Evolutionary conservation across 805 yeast species (phyloP).

Genomic region (Lipomyces starkeyi): DNA sequence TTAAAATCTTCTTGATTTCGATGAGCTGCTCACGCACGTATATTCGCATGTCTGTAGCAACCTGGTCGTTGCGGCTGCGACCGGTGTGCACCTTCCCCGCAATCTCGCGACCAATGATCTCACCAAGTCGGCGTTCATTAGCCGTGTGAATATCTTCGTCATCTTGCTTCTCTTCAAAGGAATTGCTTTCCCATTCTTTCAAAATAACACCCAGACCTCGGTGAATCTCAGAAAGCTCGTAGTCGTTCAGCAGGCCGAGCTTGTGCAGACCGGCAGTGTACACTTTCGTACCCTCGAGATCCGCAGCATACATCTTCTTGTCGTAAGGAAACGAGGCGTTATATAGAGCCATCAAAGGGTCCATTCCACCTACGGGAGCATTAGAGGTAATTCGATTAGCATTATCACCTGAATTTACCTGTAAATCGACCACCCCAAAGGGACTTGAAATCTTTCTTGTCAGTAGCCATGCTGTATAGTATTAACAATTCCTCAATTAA

Average conservation of each 20-base stretch:
- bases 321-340: conserved; percentile 97
- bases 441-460: conserved; percentile 29
- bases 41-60: conserved; percentile 98
- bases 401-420: conserved; percentile 15
- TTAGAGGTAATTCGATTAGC: not conserved
- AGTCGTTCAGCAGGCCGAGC: conserved; percentile 70
- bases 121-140: conserved; percentile 96
- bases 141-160: conserved; percentile 99
- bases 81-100: conserved; percentile 99
- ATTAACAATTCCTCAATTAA: not conserved
- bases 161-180: conserved; percentile 77
- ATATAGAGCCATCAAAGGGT: conserved; percentile 96
- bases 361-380: conserved; percentile 62
- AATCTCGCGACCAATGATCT: conserved; percentile 87
- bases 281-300: conserved; percentile 90
- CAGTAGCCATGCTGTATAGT: conserved; percentile 10
- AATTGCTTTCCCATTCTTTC: conserved; percentile 77
- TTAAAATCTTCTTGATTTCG: conserved; percentile 60
- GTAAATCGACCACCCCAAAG: conserved; percentile 39
- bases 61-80: conserved; percentile 97
- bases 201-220: conserved; percentile 74
- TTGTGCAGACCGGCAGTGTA: conserved; percentile 87
- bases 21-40: conserved; percentile 80
- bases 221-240: conserved; percentile 82
- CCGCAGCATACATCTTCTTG: conserved; percentile 92